Conservation (phyloP, 257 asterid genomes). For the Penstemon barbatus region DNA sequence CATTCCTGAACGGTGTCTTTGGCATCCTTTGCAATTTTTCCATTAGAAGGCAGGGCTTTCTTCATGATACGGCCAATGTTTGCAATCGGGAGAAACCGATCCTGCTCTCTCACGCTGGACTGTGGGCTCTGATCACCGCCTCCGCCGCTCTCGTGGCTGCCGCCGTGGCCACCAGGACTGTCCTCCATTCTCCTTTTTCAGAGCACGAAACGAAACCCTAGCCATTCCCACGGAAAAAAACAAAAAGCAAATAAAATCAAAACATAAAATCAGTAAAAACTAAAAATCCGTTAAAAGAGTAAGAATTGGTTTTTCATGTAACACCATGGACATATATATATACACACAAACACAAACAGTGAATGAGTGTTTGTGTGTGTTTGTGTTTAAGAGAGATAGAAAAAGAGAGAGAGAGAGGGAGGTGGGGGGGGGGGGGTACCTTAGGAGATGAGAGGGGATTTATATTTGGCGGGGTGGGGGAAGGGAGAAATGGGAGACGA, state of each 20-base stretch:
- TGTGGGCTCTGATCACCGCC: slow-evolving; percentile 55
- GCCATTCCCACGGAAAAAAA: neutral
- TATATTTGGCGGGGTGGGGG: slow-evolving; percentile 60
- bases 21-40: slow-evolving; percentile 71
- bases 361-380: no score
- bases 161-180: slow-evolving; percentile 43
- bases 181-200: slow-evolving; percentile 33
- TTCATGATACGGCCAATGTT: slow-evolving; percentile 75
- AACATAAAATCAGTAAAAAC: neutral
- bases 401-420: no score
- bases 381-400: no score
- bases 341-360: no score
- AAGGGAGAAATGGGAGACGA: slow-evolving; percentile 30
- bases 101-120: slow-evolving; percentile 56
- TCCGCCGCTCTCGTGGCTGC: slow-evolving; percentile 53
- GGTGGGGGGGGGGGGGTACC: neutral
- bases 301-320: neutral
- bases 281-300: neutral
- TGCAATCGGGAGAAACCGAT: slow-evolving; percentile 70
- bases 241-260: neutral
- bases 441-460: slow-evolving; percentile 20
- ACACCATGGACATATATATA: no score
- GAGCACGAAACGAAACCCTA: slow-evolving; percentile 43
- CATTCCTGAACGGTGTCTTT: slow-evolving; percentile 81
- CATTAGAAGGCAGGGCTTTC: slow-evolving; percentile 65